Percentiles rank a stretch among this genome's conserved stretches.
phyloP scores from a whole-genome alignment of 805 yeast genomes.

The Pichia kluyveri region DNA sequence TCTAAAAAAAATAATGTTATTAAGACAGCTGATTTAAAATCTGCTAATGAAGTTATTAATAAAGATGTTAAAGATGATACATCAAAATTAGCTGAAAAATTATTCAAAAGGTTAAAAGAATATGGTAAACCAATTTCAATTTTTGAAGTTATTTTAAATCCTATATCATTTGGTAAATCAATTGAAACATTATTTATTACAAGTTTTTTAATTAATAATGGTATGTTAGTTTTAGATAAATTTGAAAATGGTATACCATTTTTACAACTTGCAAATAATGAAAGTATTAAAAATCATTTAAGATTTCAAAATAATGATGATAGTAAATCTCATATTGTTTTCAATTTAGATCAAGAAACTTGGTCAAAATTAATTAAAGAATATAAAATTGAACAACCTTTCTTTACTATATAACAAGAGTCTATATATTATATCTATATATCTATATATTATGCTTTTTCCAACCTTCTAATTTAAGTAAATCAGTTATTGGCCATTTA shows the following conservation, averaged over 20 bases:
- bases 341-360: conserved; percentile 56
- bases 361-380: conserved; percentile 53
- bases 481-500: conserved; percentile 71
- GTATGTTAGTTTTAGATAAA: conserved; percentile 45
- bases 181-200: conserved; percentile 80
- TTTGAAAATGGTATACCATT: conserved; percentile 34
- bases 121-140: conserved; percentile 40
- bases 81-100: conserved; percentile 49
- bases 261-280: conserved; percentile 20
- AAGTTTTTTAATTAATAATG: conserved; percentile 73
- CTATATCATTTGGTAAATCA: conserved; percentile 64
- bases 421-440: no score
- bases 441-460: conserved; percentile 1
- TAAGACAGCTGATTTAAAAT: conserved; percentile 47
- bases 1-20: conserved; percentile 24
- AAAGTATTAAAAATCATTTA: conserved; percentile 15
- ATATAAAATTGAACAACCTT: conserved; percentile 47
- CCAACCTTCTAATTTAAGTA: conserved; percentile 48
- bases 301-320: conserved; percentile 17
- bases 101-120: conserved; percentile 27
- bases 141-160: conserved; percentile 64
- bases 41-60: conserved; percentile 40
- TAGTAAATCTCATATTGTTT: conserved; percentile 54
- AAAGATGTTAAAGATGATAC: conserved; percentile 47
- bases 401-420: conserved; percentile 14